Evolutionary conservation across 768 basidiomycete species (phyloP).

Genomic region (Tephrocybe rancida): DNA sequence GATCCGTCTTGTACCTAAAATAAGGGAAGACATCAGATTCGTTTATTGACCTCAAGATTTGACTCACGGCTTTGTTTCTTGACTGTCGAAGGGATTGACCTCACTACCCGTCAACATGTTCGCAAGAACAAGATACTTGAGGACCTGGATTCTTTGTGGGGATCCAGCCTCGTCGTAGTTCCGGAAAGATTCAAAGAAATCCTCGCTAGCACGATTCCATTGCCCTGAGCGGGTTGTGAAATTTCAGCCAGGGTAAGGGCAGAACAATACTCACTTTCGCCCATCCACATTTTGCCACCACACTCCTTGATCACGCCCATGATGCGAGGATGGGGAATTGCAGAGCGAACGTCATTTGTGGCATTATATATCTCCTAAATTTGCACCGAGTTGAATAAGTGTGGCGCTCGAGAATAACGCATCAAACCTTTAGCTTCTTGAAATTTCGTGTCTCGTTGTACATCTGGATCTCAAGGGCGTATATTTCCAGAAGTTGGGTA

Average conservation of each 20-base stretch:
- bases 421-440: constrained; percentile 87
- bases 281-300: constrained; percentile 99
- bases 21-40: neutral
- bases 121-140: constrained; percentile 96
- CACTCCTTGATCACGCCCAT: constrained; percentile 99
- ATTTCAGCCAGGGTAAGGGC: neutral
- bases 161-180: constrained; percentile 99
- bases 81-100: constrained; percentile 99
- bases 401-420: neutral
- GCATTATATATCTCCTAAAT: constrained; percentile 95
- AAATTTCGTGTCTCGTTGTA: constrained; percentile 95
- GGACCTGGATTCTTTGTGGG: constrained; percentile 93
- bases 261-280: constrained; percentile 73
- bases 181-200: constrained; percentile 98
- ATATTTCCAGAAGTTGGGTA: constrained; percentile 93
- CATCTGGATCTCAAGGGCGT: constrained; percentile 99
- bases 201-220: constrained; percentile 96
- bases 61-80: constrained; percentile 95
- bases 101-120: constrained; percentile 99
- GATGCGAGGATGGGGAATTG: constrained; percentile 97
- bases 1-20: constrained; percentile 87
- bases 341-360: constrained; percentile 87
- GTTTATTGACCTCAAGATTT: neutral
- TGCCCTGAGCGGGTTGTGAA: constrained; percentile 56
- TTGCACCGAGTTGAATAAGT: neutral